Evolutionary conservation across 2,329 filamentous ascomycete species (phyloP), one percentile per base, ranked within the genome.

Genomic region (Sarocladium oryzae): DNA sequence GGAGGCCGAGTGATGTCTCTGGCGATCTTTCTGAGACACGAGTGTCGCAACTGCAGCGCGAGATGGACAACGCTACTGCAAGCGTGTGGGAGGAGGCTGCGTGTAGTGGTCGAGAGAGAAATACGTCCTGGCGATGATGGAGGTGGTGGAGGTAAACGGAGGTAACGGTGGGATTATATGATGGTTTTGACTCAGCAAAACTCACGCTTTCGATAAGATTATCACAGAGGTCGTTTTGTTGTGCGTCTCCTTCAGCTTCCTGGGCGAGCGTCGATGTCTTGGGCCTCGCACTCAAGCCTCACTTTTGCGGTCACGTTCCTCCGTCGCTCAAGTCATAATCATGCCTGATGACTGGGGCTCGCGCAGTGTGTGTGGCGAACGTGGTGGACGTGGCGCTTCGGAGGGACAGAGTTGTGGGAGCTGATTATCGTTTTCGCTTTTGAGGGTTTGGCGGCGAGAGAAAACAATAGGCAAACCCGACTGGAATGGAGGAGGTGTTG

Each of bases 221-320:
- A n/a, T n/a, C n/a, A n/a, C n/a, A n/a, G n/a, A n/a, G n/a, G n/a
- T n/a, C n/a, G n/a, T n/a, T n/a, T n/a, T n/a, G n/a, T n/a, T n/a
- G n/a, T n/a, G n/a, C n/a, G n/a, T n/a, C n/a, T n/a, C n/a, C n/a
- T n/a, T n/a, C n/a, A n/a, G n/a, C n/a, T n/a, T n/a, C n/a, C 16
- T 30, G 28, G 28, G 28, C 28, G 28, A 48, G n/a, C 26, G 43
- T 48, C 40, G 43, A 21, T n/a, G 26, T n/a, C 26, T 23, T 21
- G 40, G 40, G 15, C n/a, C 43, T 48, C 43, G 43, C 43, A 49
- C 46, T 49, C 46, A 26, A 26, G 46, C 46, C 30, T 49, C 46
- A 49, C 46, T 49, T 49, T 49, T 49, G 46, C 46, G 33, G 32
- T 32, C 21, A 36, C 33, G 32, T 13, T 30, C 16, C 30, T 20